Base-by-base conservation (phyloP, 2,329 filamentous ascomycete genomes). In the Fonsecaea pugnacius region DNA sequence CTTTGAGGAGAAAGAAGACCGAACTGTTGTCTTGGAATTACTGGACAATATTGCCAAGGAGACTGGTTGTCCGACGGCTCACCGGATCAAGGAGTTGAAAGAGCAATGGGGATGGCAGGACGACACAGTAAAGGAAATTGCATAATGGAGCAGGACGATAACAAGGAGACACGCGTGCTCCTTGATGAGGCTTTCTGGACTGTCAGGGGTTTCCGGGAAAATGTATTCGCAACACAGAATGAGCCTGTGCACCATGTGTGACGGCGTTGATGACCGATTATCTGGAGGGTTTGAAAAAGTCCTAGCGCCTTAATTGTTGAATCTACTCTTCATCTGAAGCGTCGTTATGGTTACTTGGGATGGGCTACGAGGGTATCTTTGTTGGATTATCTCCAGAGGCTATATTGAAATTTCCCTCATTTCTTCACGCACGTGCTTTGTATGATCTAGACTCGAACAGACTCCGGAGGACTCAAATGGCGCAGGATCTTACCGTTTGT, bases 41-140 rank as follows among this genome's bases (percentile, higher is more conserved):
- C 74, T 90, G 21, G 77, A 80, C 30, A 84, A 82, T 10, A 83
- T 89, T 32, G 86, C 89, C 73, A 76, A 75, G n/a, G 87, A 89
- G 70, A 80, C 86, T 46, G 87, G 86, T 1, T 88, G 85, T 82
- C 84, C 85, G 2, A 88, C 87, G 54, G 80, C 86, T 69, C 87
- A 88, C 73, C 80, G 86, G 40, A 82, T 85, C 30, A 76, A 54
- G 46, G 67, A 69, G 24, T 57, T 69, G 32, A 62, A 63, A 32
- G 60, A 67, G 46, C 59, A 67, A 58, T 69, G 65, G 67, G 63
- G 67, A 12, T 69, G 65, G 65, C 43, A 62, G 7, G 61, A 58
- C 18, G 63, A 68, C 14, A 32, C 50, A 18, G 53, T 67, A 5
- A 57, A 33, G 36, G 64, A 67, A 38, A 48, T 67, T 48, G 40